These are phyloP conservation scores for Acmispon strigosus DNA, from an alignment of 306 rosid species.

Conservation along the genomic window DNA sequence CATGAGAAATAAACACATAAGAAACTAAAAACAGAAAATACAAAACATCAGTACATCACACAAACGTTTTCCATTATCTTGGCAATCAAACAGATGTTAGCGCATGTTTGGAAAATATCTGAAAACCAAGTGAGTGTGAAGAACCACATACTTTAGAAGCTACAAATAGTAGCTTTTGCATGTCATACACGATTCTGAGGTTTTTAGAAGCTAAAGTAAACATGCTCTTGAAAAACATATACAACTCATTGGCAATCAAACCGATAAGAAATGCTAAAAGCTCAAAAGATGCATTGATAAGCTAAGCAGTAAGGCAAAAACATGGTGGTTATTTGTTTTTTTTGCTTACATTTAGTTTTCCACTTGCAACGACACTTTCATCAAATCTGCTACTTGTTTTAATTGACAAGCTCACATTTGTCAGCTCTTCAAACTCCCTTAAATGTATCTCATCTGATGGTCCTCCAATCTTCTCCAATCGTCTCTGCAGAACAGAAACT, in stretches of 20 bases:
- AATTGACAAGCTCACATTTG: constrained; percentile 47
- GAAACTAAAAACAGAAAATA: too few species aligned
- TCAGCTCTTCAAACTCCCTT: constrained; percentile 59
- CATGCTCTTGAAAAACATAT: background rate
- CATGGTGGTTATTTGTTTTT: background rate
- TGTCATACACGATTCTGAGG: too few species aligned
- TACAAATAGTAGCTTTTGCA: too few species aligned
- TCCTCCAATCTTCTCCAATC: constrained; percentile 52
- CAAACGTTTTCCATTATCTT: too few species aligned
- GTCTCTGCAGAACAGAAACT: constrained; percentile 42
- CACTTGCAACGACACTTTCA: constrained; percentile 47
- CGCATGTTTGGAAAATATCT: too few species aligned
- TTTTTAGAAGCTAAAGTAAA: too few species aligned
- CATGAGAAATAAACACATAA: background rate
- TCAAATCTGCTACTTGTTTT: constrained; percentile 25
- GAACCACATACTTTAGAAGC: too few species aligned
- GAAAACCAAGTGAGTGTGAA: too few species aligned
- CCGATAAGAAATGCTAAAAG: background rate
- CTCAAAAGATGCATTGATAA: background rate
- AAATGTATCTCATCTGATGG: constrained; percentile 44
- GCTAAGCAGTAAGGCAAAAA: background rate
- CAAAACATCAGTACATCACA: too few species aligned
- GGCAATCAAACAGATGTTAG: too few species aligned
- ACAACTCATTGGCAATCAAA: too few species aligned
- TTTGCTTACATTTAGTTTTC: constrained; percentile 57